Evolutionary conservation across 2,329 filamentous ascomycete genomes (phyloP).

Genomic region (Colletotrichum chrysophilum): DNA sequence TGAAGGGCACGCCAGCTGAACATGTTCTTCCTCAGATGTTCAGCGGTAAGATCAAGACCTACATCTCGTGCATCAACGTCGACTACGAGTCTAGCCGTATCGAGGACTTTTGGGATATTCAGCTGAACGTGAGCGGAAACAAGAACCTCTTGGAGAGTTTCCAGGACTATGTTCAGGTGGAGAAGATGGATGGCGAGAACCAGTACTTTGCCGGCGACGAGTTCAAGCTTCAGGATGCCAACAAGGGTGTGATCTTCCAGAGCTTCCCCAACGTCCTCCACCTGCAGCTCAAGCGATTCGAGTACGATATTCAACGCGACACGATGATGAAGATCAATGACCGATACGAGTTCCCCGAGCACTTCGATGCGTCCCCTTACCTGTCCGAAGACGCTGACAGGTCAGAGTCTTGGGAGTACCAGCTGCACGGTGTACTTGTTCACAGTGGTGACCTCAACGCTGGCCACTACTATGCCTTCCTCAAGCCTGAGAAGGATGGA

Average conservation of each 20-base stretch:
- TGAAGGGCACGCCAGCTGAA: conserved; percentile 95
- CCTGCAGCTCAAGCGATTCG: conserved; percentile 94
- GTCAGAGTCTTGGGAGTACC: conserved; percentile 89
- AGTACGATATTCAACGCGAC: conserved; percentile 95
- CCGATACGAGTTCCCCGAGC: conserved; percentile 86
- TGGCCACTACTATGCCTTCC: conserved; percentile 96
- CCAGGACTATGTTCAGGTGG: conserved; percentile 93
- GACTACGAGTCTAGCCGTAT: conserved; percentile 94
- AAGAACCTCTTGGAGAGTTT: conserved; percentile 94
- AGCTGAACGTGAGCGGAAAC: conserved; percentile 95
- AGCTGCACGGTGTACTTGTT: conserved; percentile 92
- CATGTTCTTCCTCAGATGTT: conserved; percentile 91
- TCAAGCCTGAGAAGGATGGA: conserved; percentile 92
- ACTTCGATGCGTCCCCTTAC: conserved; percentile 85
- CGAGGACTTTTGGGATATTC: conserved; percentile 99
- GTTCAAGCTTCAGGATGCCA: conserved; percentile 91
- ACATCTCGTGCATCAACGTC: conserved; percentile 98
- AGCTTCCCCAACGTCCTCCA: conserved; percentile 94
- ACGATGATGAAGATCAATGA: conserved; percentile 99
- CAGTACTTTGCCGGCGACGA: conserved; percentile 94
- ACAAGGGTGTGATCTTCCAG: conserved; percentile 97
- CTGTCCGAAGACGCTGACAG: conserved; percentile 85
- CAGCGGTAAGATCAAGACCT: conserved; percentile 97
- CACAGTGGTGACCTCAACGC: conserved; percentile 97
- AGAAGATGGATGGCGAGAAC: conserved; percentile 97